Conservation (phyloP, 257 asterid species). For the Ballota nigra region DNA sequence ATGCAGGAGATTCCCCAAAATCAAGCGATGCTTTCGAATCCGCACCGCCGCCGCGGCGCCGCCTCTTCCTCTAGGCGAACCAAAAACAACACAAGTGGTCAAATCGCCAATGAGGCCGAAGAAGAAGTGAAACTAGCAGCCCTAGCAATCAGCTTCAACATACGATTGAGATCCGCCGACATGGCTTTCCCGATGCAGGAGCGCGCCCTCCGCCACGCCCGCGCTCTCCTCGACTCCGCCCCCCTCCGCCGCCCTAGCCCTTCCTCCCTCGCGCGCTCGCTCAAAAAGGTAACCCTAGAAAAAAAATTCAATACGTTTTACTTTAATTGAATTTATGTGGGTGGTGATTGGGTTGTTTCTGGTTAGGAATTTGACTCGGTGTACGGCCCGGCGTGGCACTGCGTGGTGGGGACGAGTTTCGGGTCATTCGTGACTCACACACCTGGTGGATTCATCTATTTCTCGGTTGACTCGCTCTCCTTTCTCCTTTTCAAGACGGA, state of each 20-base stretch:
- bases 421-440: slow-evolving; percentile 90
- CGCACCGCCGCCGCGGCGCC: neutral
- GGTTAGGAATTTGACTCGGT: slow-evolving; percentile 72
- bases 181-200: slow-evolving; percentile 80
- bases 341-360: neutral
- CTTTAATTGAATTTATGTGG: neutral
- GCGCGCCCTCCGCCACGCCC: slow-evolving; percentile 64
- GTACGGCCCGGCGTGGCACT: slow-evolving; percentile 95
- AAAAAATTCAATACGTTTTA: neutral
- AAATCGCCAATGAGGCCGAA: neutral
- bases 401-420: slow-evolving; percentile 86
- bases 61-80: neutral
- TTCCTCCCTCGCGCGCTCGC: slow-evolving; percentile 70
- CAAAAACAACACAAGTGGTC: neutral
- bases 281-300: slow-evolving; percentile 50
- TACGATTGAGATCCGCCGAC: slow-evolving; percentile 67
- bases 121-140: slow-evolving; percentile 61
- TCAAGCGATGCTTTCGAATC: neutral
- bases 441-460: slow-evolving; percentile 73
- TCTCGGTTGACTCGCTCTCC: slow-evolving; percentile 65
- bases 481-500: slow-evolving; percentile 86
- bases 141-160: slow-evolving; percentile 50
- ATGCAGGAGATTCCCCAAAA: slow-evolving; percentile 19
- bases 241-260: slow-evolving; percentile 51
- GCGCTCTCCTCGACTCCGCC: slow-evolving; percentile 48